Conservation (phyloP, 148 eudicot genomes). For the Euryodendron excelsum region DNA sequence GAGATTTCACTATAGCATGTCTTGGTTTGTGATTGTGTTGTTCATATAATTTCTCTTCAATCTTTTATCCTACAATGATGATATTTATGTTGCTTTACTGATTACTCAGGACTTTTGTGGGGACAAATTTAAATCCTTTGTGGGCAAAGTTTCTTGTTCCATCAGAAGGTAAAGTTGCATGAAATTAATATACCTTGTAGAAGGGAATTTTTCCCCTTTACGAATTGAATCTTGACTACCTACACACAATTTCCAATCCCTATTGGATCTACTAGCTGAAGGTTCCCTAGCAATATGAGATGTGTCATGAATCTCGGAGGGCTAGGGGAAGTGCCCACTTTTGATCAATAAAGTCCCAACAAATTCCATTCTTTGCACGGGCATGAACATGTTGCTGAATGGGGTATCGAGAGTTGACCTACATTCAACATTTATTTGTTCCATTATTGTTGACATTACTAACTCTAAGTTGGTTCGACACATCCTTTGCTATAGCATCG, state of each 20-base stretch:
- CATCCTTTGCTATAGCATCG: background rate
- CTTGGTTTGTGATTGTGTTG: background rate
- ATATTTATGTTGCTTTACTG: slow-evolving; percentile 16
- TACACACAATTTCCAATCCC: background rate
- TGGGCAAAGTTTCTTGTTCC: slow-evolving; percentile 83
- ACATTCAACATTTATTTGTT: background rate
- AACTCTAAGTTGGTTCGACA: background rate
- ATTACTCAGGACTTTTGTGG: slow-evolving; percentile 76
- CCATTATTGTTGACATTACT: background rate
- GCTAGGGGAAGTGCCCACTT: no score
- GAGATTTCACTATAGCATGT: background rate
- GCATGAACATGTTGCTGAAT: background rate
- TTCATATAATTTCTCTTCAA: background rate
- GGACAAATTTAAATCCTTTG: slow-evolving; percentile 81
- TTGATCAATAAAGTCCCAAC: background rate
- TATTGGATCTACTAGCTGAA: background rate
- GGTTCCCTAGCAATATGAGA: background rate
- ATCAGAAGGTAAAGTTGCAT: slow-evolving; percentile 63
- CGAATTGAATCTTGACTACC: background rate
- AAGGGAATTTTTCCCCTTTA: background rate
- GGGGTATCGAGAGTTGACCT: background rate
- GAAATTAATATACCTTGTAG: background rate
- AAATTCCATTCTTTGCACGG: background rate
- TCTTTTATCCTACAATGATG: slow-evolving; percentile 1
- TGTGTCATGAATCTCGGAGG: background rate